These are phyloP conservation scores for Hirschfeldia incana DNA, from an alignment of 345 rosid species.

Conservation along the genomic window DNA sequence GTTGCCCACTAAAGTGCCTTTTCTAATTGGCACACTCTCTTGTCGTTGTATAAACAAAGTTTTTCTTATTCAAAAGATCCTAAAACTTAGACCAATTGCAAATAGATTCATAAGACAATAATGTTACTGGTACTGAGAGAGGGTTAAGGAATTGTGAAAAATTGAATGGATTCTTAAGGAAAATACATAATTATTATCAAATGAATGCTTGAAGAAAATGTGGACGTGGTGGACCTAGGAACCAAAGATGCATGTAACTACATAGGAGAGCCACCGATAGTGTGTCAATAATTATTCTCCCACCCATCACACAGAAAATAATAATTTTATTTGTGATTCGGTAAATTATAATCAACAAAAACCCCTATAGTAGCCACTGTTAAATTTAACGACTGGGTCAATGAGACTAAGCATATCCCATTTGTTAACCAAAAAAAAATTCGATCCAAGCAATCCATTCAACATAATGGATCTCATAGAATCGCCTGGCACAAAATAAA, in stretches of 20 bases:
- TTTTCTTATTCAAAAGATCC: not conserved
- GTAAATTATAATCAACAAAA: slow-evolving; percentile 7
- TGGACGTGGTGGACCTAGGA: slow-evolving; percentile 26
- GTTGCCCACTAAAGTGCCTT: slow-evolving; percentile 18
- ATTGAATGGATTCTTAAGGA: not conserved
- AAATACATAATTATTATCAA: not conserved
- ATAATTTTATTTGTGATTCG: slow-evolving; percentile 9
- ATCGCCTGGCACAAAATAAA: not conserved
- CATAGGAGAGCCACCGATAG: slow-evolving; percentile 28
- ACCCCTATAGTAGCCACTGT: not conserved
- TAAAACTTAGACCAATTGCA: not conserved
- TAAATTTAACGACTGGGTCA: not conserved
- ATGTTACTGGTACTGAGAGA: not conserved
- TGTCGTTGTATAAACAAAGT: slow-evolving; percentile 5
- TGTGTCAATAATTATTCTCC: slow-evolving; percentile 36
- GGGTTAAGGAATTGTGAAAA: not conserved
- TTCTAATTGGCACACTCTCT: slow-evolving; percentile 22
- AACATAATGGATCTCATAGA: not conserved
- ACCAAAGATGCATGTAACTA: slow-evolving; percentile 28
- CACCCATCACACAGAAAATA: slow-evolving; percentile 27
- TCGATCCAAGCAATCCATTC: not conserved
- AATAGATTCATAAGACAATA: not conserved
- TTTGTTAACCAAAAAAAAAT: not conserved
- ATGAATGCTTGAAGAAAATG: not conserved
- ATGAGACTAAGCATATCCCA: not conserved